Evolutionary conservation across 2,329 filamentous ascomycete species (phyloP), one percentile per base, ranked within the genome.

Genomic region (Orbilia oligospora): DNA sequence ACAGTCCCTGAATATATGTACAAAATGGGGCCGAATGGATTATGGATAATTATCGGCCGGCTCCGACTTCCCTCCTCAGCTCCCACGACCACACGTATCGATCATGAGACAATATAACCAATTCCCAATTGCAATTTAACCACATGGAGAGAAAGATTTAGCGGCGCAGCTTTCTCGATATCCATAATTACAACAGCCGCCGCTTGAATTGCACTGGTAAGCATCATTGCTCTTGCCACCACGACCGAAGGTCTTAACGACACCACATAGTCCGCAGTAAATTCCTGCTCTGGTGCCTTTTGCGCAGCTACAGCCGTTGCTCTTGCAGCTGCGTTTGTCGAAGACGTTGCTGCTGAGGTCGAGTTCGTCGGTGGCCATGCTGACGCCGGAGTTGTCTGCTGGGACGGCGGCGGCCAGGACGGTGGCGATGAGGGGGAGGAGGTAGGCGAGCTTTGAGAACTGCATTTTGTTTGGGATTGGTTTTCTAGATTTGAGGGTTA

Each of bases 351-450:
- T 16, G 3, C 12, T 16, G 38, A 41, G 12, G 1, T 36, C 33
- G 30, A 63, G 33, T n/a, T 22, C 20, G 3, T 5, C 2, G 58
- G 1, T 64, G n/a, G 18, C 38, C 24, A 33, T 33, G 51, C 14
- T 33, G 51, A 55, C 14, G 16, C 10, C 51, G 10, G 61, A 44
- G 36, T 46, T n/a, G 27, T 30, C 27, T 30, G 27, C 27, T 27
- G 58, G 58, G 1, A 64, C 33, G 10, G 58, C 58, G 27, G 53
- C 53, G 10, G 53, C 53, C 9, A 58, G 27, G 33, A 22, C 53
- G 2, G 36, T 64, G 58, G 58, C 36, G 58, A 46, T 46, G 58
- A 64, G 58, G 16, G 38, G 58, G 58, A 64, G 53, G 16, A 58
- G 18, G 53, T 36, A 58, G 53, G 33, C 27, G 27, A 58, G 53